Evolutionary conservation across 2,329 filamentous ascomycete species (phyloP).

Genomic region (Fusarium bulbicola): DNA sequence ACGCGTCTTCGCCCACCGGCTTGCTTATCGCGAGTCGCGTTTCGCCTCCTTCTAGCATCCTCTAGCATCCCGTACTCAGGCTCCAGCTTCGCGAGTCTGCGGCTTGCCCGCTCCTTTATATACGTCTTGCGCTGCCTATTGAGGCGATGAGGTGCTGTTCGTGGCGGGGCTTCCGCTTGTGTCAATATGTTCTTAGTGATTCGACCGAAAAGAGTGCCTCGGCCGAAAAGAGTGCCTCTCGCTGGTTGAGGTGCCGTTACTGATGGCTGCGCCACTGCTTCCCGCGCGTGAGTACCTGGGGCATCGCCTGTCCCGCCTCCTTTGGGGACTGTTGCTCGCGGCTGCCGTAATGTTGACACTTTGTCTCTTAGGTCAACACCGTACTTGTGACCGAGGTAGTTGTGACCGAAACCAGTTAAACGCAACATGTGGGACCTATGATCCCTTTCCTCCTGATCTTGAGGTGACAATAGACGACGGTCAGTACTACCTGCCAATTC

Average conservation of each 20-base stretch:
- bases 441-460: neutral
- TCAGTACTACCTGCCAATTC: neutral
- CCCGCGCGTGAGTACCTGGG: neutral
- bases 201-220: neutral
- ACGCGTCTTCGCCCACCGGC: neutral
- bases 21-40: no score
- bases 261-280: neutral
- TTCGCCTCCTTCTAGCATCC: neutral
- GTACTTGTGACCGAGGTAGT: neutral
- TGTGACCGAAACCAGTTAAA: no score
- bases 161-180: neutral
- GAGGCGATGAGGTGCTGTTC: neutral
- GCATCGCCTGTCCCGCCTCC: neutral
- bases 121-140: neutral
- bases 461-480: neutral
- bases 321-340: neutral
- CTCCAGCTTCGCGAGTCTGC: neutral
- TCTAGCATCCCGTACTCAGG: neutral
- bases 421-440: neutral
- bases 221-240: neutral
- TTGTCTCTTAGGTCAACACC: neutral
- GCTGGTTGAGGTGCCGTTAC: neutral
- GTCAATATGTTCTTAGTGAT: neutral
- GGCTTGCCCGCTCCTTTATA: neutral
- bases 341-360: rapidly evolving